Conservation (phyloP, 2,329 filamentous ascomycete genomes). For the Boeremia lycopersici region DNA sequence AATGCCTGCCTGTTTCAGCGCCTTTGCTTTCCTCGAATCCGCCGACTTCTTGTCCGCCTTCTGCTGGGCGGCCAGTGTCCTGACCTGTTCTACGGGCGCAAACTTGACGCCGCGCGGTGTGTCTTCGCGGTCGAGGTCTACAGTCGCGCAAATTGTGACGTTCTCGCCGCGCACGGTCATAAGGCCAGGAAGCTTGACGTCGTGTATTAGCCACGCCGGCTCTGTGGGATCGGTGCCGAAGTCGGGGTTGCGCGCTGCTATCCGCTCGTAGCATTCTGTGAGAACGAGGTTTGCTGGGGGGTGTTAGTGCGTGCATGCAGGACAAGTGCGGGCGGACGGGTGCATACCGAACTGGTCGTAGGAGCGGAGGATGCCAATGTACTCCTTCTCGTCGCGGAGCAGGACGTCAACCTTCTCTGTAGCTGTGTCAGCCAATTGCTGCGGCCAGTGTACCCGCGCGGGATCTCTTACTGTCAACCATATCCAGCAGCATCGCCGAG, state of each 20-base stretch:
- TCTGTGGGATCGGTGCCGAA: constrained; percentile 26
- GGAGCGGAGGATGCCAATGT: constrained; percentile 88
- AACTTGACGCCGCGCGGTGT: constrained; percentile 75
- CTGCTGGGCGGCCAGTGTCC: constrained; percentile 73
- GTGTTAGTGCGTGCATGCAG: constrained; percentile 14
- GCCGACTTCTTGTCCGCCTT: constrained; percentile 71
- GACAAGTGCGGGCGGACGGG: neutral
- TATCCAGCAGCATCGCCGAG: constrained; percentile 89
- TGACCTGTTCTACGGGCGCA: constrained; percentile 72
- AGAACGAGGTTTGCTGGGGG: constrained; percentile 86
- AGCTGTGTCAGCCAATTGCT: constrained; percentile 20
- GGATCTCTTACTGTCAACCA: constrained; percentile 80
- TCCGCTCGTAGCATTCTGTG: constrained; percentile 87
- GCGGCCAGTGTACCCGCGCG: constrained; percentile 6
- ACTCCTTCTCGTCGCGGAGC: constrained; percentile 89
- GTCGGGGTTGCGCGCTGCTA: constrained; percentile 68
- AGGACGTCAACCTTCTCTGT: constrained; percentile 93
- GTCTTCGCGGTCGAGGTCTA: constrained; percentile 96
- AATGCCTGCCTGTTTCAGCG: constrained; percentile 57
- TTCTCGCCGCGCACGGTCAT: constrained; percentile 96
- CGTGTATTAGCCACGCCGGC: constrained; percentile 70
- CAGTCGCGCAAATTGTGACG: constrained; percentile 92
- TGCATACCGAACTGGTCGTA: constrained; percentile 95
- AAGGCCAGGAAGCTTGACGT: constrained; percentile 81
- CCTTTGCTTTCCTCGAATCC: constrained; percentile 67